Conservation (phyloP, 345 rosid genomes). For the Gossypium turneri region DNA sequence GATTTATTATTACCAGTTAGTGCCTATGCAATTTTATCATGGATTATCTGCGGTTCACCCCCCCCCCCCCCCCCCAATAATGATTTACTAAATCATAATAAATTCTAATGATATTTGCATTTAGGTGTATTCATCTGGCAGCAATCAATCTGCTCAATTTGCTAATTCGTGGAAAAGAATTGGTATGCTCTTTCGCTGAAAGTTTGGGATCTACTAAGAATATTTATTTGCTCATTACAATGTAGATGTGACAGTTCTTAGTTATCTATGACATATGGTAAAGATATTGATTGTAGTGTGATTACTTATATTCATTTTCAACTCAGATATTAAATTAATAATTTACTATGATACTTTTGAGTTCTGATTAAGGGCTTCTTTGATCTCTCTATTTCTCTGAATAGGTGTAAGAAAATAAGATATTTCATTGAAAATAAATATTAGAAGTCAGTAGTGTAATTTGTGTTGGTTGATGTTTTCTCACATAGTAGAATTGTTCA, state of each 20-base stretch:
- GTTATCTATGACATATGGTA: neutral
- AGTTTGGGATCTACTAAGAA: constrained; percentile 2
- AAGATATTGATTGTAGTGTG: neutral
- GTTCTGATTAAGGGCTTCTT: constrained; percentile 1
- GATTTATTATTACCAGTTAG: neutral
- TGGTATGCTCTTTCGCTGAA: constrained; percentile 34
- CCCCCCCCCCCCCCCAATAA: neutral
- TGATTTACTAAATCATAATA: neutral
- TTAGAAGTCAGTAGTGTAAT: neutral
- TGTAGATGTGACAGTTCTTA: neutral
- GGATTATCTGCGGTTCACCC: neutral
- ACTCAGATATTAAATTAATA: neutral
- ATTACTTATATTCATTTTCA: neutral
- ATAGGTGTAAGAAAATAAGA: neutral
- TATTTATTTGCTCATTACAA: neutral
- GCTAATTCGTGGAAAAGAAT: constrained; percentile 55
- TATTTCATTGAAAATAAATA: neutral
- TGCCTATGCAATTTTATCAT: neutral
- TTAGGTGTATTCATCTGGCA: constrained; percentile 73
- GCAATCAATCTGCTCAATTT: constrained; percentile 57
- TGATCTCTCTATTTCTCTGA: neutral
- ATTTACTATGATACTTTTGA: neutral
- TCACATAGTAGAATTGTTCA: neutral
- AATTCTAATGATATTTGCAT: constrained; percentile 2
- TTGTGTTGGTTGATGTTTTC: constrained; percentile 4